Percentiles rank a stretch among this genome's conserved stretches.
Conservation (phyloP, 129 eudicot species). For the Solidago caesia region DNA sequence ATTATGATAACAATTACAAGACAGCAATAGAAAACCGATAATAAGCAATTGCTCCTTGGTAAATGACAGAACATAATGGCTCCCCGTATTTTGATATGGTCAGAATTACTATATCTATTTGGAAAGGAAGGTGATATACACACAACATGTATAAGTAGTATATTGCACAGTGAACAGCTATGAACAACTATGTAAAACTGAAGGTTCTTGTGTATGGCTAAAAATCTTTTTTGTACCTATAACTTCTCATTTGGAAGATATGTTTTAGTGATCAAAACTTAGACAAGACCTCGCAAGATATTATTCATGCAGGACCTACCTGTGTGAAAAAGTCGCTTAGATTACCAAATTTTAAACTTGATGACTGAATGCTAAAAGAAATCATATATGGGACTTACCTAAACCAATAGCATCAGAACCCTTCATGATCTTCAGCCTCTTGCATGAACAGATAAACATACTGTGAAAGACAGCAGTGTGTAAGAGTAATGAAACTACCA, state of each 20-base stretch:
- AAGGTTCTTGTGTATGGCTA: too few relatives aligned
- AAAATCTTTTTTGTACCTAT: too few relatives aligned
- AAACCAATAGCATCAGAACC: constrained; percentile 93
- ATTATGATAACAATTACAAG: background rate
- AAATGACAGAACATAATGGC: background rate
- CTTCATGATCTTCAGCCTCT: constrained; percentile 92
- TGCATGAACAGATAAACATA: constrained; percentile 79
- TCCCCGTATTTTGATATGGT: background rate
- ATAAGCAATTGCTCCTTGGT: background rate
- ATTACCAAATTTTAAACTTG: background rate
- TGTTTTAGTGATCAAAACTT: background rate
- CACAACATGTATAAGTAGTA: too few relatives aligned
- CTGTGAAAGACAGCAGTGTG: constrained; percentile 37
- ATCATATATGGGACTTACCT: constrained; percentile 40
- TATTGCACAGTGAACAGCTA: too few relatives aligned
- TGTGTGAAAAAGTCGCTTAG: background rate
- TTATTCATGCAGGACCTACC: background rate
- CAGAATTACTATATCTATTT: background rate
- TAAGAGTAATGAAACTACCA: background rate
- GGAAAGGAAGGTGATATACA: background rate
- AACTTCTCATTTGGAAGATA: background rate
- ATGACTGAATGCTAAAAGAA: background rate
- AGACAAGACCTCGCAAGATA: background rate
- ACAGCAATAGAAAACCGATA: background rate
- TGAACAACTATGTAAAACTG: too few relatives aligned